These are phyloP conservation scores for Lactifluus hygrophoroides DNA, from an alignment of 768 basidiomycete species.

Conservation along the genomic window DNA sequence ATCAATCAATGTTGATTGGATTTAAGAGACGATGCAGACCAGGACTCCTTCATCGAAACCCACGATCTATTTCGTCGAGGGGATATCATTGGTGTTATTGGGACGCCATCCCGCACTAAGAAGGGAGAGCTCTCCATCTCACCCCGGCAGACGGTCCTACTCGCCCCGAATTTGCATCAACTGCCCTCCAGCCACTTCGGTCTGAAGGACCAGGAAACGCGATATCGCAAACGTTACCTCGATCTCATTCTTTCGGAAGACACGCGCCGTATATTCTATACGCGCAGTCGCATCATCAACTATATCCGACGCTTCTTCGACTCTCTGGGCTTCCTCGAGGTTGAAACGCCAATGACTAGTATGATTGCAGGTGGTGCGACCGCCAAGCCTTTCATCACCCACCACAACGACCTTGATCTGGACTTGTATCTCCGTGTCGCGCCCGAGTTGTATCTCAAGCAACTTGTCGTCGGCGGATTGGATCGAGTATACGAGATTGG, in stretches of 20 bases:
- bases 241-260: slow-evolving; percentile 92
- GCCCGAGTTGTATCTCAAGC: slow-evolving; percentile 96
- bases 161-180: slow-evolving; percentile 94
- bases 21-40: slow-evolving; percentile 53
- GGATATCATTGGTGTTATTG: slow-evolving; percentile 91
- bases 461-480: slow-evolving; percentile 93
- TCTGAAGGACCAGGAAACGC: slow-evolving; percentile 93
- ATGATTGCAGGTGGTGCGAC: slow-evolving; percentile 96
- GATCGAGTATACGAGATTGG: slow-evolving; percentile 99
- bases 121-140: slow-evolving; percentile 92
- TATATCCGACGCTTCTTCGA: slow-evolving; percentile 90
- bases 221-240: slow-evolving; percentile 97
- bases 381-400: slow-evolving; percentile 97
- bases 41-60: slow-evolving; percentile 53
- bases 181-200: slow-evolving; percentile 89
- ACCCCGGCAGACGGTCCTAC: slow-evolving; percentile 71
- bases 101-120: slow-evolving; percentile 85
- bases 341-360: slow-evolving; percentile 98
- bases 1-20: not conserved
- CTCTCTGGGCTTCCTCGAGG: slow-evolving; percentile 90
- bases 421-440: slow-evolving; percentile 96
- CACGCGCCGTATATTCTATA: slow-evolving; percentile 85
- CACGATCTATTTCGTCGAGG: slow-evolving; percentile 91
- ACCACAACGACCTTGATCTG: slow-evolving; percentile 96
- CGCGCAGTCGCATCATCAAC: slow-evolving; percentile 83